Evolutionary conservation across 2,329 filamentous ascomycete genomes (phyloP), one percentile per base, ranked within the genome.

Genomic region (Tolypocladium capitatum): DNA sequence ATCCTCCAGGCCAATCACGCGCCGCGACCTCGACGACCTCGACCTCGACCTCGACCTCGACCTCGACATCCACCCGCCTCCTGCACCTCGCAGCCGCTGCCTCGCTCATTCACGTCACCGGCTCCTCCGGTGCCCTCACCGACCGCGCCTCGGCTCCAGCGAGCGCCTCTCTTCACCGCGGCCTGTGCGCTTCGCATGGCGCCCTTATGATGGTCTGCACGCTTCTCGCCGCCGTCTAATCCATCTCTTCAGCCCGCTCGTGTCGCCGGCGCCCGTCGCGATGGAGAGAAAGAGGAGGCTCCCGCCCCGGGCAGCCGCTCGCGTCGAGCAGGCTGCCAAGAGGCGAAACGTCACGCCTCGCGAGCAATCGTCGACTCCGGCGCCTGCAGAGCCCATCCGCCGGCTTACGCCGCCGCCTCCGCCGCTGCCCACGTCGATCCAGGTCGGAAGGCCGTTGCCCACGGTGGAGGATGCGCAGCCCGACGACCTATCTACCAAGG

Each of bases 221-320:
- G 41, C 13, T 7, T 20, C 40, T 27, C 24, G 27, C 41, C 24
- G 24, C 13, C 32, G 31, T 21, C 20, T 34, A 18, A n/a, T n/a
- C 27, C 28, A 43, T 16, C 18, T 21, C 8, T 24, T 33, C 32
- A 45, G 43, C 30, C 43, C 10, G 28, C 43, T 18, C 31, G 43
- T 18, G 35, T 43, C 46, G 38, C 45, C 44, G 45, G 38, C 46
- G 47, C n/a, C 48, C 49, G 48, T 46, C 47, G 42, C 44, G 43
- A 83, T 83, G 78, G 80, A 83, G 67, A 75, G 69, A 61, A 83
- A 83, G 68, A 73, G 80, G 60, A 83, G 81, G 66, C 66, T 82
- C 51, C 79, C 80, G 21, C 72, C 80, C 38, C 74, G 80, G 60
- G 76, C 77, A 47, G 74, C 78, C 41, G 76, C 80, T 54, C 73